These are phyloP conservation scores for Trifolium dubium DNA, from an alignment of 306 rosid genomes.

Conservation along the genomic window DNA sequence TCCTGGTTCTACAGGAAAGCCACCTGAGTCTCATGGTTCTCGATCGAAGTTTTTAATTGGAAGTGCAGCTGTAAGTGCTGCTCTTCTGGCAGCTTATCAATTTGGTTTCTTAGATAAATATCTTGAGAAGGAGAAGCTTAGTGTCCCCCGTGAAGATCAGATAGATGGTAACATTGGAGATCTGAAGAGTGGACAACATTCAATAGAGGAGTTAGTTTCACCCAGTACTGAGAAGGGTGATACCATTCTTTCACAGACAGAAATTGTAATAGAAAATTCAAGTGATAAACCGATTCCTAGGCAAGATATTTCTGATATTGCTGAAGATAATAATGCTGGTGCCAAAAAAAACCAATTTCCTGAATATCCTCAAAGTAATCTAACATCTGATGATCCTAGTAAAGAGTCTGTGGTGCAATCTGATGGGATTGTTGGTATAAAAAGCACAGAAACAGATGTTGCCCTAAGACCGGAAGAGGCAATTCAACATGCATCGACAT, in stretches of 20 bases:
- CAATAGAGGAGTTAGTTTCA: conserved; percentile 49
- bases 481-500: conserved; percentile 48
- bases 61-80: conserved; percentile 70
- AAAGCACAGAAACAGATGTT: conserved; percentile 46
- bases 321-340: conserved; percentile 42
- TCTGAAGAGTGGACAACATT: conserved; percentile 46
- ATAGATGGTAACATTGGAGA: conserved; percentile 44
- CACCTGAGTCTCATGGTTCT: conserved; percentile 55
- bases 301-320: conserved; percentile 52
- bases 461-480: conserved; percentile 42
- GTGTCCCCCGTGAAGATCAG: conserved; percentile 43
- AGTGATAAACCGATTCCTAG: conserved; percentile 46
- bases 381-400: conserved; percentile 46
- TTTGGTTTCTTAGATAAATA: conserved; percentile 69
- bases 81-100: conserved; percentile 69
- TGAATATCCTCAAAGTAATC: conserved; percentile 47
- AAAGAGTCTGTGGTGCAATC: conserved; percentile 44
- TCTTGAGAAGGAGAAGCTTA: conserved; percentile 53
- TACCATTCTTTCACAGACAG: conserved; percentile 48
- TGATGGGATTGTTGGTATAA: conserved; percentile 43
- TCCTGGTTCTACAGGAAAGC: conserved; percentile 56
- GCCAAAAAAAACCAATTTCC: conserved; percentile 53
- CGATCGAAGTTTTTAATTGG: conserved; percentile 62
- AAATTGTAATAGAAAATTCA: conserved; percentile 47
- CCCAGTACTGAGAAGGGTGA: conserved; percentile 53